Evolutionary conservation across 306 rosid genomes (phyloP).

Genomic region (Pyrus betulifolia): DNA sequence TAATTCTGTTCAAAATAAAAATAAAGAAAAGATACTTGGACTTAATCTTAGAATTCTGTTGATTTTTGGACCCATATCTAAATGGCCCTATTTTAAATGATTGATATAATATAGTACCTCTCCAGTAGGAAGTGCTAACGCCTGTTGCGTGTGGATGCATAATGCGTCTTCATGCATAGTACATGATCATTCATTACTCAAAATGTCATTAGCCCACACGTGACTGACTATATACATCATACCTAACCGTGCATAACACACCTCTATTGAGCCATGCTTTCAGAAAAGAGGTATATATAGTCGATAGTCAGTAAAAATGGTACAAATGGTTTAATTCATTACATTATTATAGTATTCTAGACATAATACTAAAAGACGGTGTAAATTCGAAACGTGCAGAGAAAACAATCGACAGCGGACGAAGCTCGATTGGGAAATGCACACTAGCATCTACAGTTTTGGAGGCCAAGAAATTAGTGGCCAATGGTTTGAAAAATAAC

Average conservation of each 20-base stretch:
- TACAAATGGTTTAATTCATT: not conserved
- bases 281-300: not conserved
- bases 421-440: slow-evolving; percentile 48
- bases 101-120: not conserved
- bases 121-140: too few species aligned
- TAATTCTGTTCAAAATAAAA: too few species aligned
- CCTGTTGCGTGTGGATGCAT: not conserved
- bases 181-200: not conserved
- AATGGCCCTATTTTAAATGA: not conserved
- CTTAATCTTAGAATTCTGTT: too few species aligned
- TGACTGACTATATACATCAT: not conserved
- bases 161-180: not conserved
- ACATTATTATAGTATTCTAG: not conserved
- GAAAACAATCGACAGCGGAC: slow-evolving; percentile 25
- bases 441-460: slow-evolving; percentile 32
- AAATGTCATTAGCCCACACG: not conserved
- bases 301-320: not conserved
- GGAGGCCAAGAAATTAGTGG: slow-evolving; percentile 41
- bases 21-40: too few species aligned
- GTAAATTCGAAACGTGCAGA: slow-evolving; percentile 32
- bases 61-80: too few species aligned
- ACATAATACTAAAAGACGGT: not conserved
- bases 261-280: not conserved
- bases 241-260: not conserved
- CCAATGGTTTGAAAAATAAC: slow-evolving; percentile 57